Conservation (phyloP, 2,329 filamentous ascomycete genomes). For the Neofusicoccum umdonicola region DNA sequence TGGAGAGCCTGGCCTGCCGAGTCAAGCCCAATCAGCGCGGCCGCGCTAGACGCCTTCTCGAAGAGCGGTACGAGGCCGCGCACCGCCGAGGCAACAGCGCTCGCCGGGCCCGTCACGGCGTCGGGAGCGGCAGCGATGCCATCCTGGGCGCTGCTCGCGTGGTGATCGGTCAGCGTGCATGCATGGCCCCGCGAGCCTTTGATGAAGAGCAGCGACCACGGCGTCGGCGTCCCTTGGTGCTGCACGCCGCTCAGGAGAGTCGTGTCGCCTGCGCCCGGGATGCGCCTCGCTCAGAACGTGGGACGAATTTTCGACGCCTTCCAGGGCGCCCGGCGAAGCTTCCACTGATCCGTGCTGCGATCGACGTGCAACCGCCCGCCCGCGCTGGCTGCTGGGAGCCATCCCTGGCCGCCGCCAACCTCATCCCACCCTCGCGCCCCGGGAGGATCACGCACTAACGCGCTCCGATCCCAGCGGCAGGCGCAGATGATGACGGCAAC, state of each 20-base stretch:
- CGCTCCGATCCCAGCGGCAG: conserved; percentile 10
- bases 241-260: neutral
- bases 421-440: conserved; percentile 13
- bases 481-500: conserved; percentile 14
- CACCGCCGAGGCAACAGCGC: conserved; percentile 2
- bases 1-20: neutral
- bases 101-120: neutral
- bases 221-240: neutral
- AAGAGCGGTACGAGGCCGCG: conserved; percentile 10
- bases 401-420: conserved; percentile 14
- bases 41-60: conserved; percentile 13
- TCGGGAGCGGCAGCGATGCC: conserved; percentile 6
- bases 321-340: conserved; percentile 1
- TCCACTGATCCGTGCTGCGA: conserved; percentile 14
- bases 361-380: conserved; percentile 14
- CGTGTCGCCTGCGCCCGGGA: neutral
- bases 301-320: conserved; percentile 9
- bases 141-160: conserved; percentile 11
- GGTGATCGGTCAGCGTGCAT: conserved; percentile 6
- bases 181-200: conserved; percentile 14
- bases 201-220: neutral
- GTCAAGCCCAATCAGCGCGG: conserved; percentile 10
- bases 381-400: conserved; percentile 12
- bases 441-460: conserved; percentile 16
- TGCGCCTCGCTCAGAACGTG: neutral